Percentiles rank a stretch among this genome's conserved stretches.
Conservation (phyloP, 768 basidiomycete genomes). For the Mycena amicta region DNA sequence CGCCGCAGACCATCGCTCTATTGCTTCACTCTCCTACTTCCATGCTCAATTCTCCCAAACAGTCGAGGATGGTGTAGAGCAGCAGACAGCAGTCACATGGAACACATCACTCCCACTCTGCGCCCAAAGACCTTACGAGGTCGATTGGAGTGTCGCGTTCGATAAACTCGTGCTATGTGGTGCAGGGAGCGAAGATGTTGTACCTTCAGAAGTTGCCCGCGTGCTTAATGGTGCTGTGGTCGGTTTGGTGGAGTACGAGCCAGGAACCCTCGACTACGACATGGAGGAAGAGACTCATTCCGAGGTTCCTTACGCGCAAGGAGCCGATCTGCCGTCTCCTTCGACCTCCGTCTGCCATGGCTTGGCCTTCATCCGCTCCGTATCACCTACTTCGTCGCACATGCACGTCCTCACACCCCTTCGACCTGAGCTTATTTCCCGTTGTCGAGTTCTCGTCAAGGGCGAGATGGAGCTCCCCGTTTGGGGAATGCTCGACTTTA, state of each 20-base stretch:
- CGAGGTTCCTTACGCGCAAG: conserved; percentile 61
- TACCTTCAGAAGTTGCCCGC: conserved; percentile 62
- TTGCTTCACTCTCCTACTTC: conserved; percentile 79
- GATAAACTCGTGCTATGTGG: conserved; percentile 71
- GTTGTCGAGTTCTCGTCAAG: conserved; percentile 63
- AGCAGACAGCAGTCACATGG: conserved; percentile 51
- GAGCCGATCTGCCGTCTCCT: conserved; percentile 56
- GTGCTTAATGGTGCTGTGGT: conserved; percentile 85
- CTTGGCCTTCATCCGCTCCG: conserved; percentile 71
- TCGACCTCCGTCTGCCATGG: conserved; percentile 68
- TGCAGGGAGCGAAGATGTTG: conserved; percentile 78
- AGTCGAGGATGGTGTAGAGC: no score
- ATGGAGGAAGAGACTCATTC: conserved; percentile 15
- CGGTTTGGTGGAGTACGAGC: conserved; percentile 63
- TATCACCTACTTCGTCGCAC: conserved; percentile 40
- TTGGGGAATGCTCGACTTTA: conserved; percentile 84
- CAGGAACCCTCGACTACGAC: conserved; percentile 45
- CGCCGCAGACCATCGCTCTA: conserved; percentile 69
- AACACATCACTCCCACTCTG: conserved; percentile 68
- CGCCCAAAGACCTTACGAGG: conserved; percentile 70
- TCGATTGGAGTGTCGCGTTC: conserved; percentile 58
- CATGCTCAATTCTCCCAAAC: conserved; percentile 53
- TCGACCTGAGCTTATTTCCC: conserved; percentile 47
- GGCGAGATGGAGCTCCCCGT: conserved; percentile 89
- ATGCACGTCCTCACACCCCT: conserved; percentile 86